Evolutionary conservation across 129 eudicot species (phyloP).

Genomic region (Cynara cardunculus): DNA sequence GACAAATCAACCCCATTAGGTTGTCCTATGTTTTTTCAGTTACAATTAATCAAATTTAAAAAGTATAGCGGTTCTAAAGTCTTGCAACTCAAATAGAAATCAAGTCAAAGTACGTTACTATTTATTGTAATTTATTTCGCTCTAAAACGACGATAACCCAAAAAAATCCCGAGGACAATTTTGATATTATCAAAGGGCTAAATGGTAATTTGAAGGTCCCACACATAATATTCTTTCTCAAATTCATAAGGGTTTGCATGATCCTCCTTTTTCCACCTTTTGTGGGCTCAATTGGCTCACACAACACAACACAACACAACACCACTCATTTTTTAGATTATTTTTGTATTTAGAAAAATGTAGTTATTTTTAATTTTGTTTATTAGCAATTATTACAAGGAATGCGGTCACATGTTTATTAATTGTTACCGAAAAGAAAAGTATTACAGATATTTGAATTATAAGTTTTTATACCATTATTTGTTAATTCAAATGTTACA

Average conservation of each 20-base stretch:
- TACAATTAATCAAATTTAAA: not conserved
- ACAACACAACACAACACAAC: not conserved
- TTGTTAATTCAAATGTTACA: too few species aligned
- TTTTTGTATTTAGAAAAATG: not conserved
- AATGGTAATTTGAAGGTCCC: not conserved
- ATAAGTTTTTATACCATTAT: too few species aligned
- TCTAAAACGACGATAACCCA: not conserved
- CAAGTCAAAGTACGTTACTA: not conserved
- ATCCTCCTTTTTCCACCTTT: not conserved
- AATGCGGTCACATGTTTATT: too few species aligned
- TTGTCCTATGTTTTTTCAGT: not conserved
- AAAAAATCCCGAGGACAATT: not conserved
- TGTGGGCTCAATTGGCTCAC: not conserved
- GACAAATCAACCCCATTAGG: too few species aligned
- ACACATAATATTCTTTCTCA: not conserved
- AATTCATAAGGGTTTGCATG: not conserved
- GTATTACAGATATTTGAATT: too few species aligned
- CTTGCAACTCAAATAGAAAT: not conserved
- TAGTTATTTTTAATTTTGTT: not conserved
- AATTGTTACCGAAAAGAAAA: too few species aligned
- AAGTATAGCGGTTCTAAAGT: not conserved
- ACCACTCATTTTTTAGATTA: not conserved
- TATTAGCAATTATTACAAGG: too few species aligned
- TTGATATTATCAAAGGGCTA: not conserved
- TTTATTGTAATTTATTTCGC: not conserved